A percentile compares a stretch with the other conserved stretches of the same genome.
Evolutionary conservation across 129 eudicot genomes (phyloP).

Genomic region (Flaveria robusta): DNA sequence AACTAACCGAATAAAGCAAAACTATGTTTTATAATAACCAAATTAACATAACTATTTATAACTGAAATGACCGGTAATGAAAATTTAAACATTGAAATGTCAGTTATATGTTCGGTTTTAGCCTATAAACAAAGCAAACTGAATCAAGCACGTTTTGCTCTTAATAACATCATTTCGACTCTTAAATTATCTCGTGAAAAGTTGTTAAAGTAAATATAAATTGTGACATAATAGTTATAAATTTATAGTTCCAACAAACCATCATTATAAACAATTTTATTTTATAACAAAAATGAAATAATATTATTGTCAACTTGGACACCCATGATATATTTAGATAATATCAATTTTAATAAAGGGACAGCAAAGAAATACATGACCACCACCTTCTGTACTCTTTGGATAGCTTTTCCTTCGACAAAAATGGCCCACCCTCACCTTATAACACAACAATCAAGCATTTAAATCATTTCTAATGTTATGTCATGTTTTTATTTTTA

Average conservation of each 20-base stretch:
- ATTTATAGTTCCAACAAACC: not conserved
- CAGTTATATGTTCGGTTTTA: too few relatives aligned
- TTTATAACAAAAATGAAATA: not conserved
- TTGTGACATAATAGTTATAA: too few relatives aligned
- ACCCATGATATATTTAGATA: constrained; percentile 27
- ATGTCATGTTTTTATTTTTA: constrained; percentile 3
- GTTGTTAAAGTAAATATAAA: not conserved
- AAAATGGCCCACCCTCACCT: constrained; percentile 31
- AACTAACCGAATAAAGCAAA: too few relatives aligned
- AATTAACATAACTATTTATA: too few relatives aligned
- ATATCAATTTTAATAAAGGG: constrained; percentile 33
- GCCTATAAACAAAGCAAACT: too few relatives aligned
- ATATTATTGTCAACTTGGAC: constrained; percentile 31
- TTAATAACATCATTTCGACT: not conserved
- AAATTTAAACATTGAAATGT: too few relatives aligned
- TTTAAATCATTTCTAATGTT: not conserved
- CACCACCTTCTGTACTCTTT: constrained; percentile 24
- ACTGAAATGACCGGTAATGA: too few relatives aligned
- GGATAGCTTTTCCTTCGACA: constrained; percentile 9
- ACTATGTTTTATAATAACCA: too few relatives aligned
- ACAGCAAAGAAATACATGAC: constrained; percentile 36
- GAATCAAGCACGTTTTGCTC: too few relatives aligned
- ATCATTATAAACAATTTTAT: not conserved
- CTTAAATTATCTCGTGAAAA: not conserved
- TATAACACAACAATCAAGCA: constrained; percentile 21